Conservation (phyloP, 495 filamentous ascomycete genomes). For the Penicillium goetzii region DNA sequence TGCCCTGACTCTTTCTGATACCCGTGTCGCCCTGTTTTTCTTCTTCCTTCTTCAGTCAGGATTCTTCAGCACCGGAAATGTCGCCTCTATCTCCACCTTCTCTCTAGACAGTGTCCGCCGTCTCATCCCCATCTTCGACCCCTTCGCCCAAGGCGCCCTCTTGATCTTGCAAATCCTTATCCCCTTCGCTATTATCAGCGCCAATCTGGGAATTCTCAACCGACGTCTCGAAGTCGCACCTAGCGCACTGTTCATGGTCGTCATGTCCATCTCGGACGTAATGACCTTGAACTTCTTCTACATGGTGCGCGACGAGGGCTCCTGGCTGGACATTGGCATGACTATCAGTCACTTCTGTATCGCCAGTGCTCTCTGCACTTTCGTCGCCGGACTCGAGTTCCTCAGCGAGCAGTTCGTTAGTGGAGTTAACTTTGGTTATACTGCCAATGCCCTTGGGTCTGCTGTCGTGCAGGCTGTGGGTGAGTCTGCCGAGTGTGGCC, state of each 20-base stretch:
- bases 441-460: slow-evolving; percentile 17
- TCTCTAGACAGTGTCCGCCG: slow-evolving; percentile 88
- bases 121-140: slow-evolving; percentile 92
- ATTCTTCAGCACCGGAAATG: slow-evolving; percentile 97
- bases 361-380: slow-evolving; percentile 84
- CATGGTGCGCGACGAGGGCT: slow-evolving; percentile 93
- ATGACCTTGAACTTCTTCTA: slow-evolving; percentile 98
- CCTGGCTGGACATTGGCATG: slow-evolving; percentile 96
- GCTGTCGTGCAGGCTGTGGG: slow-evolving; percentile 24
- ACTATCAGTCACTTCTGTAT: slow-evolving; percentile 95
- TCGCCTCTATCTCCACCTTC: slow-evolving; percentile 94
- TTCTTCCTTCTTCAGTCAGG: slow-evolving; percentile 91
- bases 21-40: slow-evolving; percentile 90
- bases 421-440: slow-evolving; percentile 70
- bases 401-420: slow-evolving; percentile 82
- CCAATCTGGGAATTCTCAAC: slow-evolving; percentile 94
- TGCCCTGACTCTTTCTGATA: slow-evolving; percentile 75
- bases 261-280: slow-evolving; percentile 90
- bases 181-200: slow-evolving; percentile 90
- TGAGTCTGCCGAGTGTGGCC: slow-evolving; percentile 26
- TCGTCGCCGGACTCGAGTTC: slow-evolving; percentile 86
- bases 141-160: slow-evolving; percentile 88
- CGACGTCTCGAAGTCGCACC: slow-evolving; percentile 78
- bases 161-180: slow-evolving; percentile 89
- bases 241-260: slow-evolving; percentile 87